A percentile compares a stretch with the other conserved stretches of the same genome.
Conservation (phyloP, 2,329 filamentous ascomycete species). For the Didymella pinodella region DNA sequence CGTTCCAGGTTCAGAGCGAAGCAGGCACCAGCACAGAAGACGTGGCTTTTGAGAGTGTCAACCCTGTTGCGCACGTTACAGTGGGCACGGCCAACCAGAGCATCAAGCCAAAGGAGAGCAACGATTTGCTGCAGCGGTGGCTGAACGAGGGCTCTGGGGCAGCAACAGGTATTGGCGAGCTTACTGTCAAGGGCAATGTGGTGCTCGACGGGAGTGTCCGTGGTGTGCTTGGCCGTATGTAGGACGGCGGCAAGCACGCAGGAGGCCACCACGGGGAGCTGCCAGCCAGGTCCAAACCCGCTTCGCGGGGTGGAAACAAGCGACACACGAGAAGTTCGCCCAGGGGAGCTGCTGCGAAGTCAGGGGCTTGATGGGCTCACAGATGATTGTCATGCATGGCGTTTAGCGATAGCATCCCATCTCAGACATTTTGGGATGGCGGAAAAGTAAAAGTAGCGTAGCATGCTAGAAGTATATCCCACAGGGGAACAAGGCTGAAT, state of each 20-base stretch:
- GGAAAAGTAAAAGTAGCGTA: background rate
- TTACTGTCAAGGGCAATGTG: constrained; percentile 62
- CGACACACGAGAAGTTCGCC: background rate
- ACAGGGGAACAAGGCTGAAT: background rate
- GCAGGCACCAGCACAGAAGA: constrained; percentile 56
- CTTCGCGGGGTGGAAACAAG: background rate
- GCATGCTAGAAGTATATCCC: constrained; percentile 1
- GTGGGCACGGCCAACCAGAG: constrained; percentile 77
- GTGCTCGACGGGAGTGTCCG: constrained; percentile 64
- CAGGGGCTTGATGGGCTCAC: background rate
- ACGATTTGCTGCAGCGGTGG: constrained; percentile 81
- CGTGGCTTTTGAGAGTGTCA: constrained; percentile 67
- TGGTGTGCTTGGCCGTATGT: constrained; percentile 49
- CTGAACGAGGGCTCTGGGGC: constrained; percentile 64
- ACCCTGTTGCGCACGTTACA: constrained; percentile 85
- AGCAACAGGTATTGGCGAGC: constrained; percentile 63
- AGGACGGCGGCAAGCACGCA: constrained; percentile 8
- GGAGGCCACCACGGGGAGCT: background rate
- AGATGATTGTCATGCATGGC: background rate
- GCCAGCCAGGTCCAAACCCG: background rate
- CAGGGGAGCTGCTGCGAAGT: background rate
- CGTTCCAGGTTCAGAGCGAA: constrained; percentile 29
- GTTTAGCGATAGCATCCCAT: constrained; percentile 6
- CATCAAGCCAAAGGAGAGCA: constrained; percentile 95
- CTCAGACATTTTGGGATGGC: background rate